Evolutionary conservation across 1,284 basidiomycete species (phyloP).

Genomic region (Fistulina hepatica): DNA sequence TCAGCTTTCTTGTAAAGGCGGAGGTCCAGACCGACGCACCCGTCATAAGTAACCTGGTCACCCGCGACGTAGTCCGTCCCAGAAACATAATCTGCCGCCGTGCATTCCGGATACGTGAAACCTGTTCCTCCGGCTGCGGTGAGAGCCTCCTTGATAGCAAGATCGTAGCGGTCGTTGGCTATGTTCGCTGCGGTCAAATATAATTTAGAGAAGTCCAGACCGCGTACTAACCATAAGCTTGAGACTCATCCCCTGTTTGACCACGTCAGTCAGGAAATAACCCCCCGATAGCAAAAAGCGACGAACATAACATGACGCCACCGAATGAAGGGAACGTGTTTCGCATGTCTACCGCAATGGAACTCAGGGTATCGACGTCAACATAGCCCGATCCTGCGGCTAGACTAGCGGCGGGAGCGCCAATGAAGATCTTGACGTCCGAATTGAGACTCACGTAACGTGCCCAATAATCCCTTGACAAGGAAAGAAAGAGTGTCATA

Average conservation of each 20-base stretch:
- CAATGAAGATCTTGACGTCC: slow-evolving; percentile 52
- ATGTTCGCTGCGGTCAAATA: neutral
- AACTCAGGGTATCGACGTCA: slow-evolving; percentile 33
- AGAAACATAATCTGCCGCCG: slow-evolving; percentile 39
- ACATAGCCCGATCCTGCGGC: slow-evolving; percentile 53
- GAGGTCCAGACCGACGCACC: slow-evolving; percentile 26
- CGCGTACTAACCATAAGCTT: slow-evolving; percentile 43
- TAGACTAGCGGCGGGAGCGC: slow-evolving; percentile 43
- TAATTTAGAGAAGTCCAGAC: neutral
- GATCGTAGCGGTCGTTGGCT: slow-evolving; percentile 53
- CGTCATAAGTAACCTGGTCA: slow-evolving; percentile 41
- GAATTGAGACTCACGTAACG: slow-evolving; percentile 41
- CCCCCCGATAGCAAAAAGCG: neutral
- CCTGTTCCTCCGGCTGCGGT: slow-evolving; percentile 51
- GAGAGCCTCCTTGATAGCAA: slow-evolving; percentile 50
- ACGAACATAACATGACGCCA: slow-evolving; percentile 53
- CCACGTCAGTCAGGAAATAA: neutral
- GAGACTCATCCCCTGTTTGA: slow-evolving; percentile 25
- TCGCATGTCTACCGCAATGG: slow-evolving; percentile 43
- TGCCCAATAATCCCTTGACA: slow-evolving; percentile 48
- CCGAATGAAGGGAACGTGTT: slow-evolving; percentile 59
- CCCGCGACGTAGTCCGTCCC: slow-evolving; percentile 43
- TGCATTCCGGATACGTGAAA: slow-evolving; percentile 53
- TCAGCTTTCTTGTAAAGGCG: slow-evolving; percentile 1
- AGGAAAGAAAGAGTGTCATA: neutral